Evolutionary conservation across 495 filamentous ascomycete genomes (phyloP), one percentile per base, ranked within the genome.

Genomic region (Delitschia confertaspora): DNA sequence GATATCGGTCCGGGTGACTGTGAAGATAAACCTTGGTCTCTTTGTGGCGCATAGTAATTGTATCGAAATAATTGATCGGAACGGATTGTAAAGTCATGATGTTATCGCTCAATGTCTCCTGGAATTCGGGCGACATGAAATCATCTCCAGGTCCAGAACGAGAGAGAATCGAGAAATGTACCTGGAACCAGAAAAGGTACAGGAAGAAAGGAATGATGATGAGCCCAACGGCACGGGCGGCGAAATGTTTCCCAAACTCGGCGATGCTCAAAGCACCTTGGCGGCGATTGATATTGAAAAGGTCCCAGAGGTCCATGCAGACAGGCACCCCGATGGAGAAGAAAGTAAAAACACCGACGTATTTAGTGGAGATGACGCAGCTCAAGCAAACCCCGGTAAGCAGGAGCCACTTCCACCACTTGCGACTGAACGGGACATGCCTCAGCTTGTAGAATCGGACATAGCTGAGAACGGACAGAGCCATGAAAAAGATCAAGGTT

Each of bases 391-490:
- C 84, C 33, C 91, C 91, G 11, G 91, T 98, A 55, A 96, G 66
- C 37, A 98, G 77, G 23, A 98, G 74, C 91, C 91, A 98, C 64
- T 98, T 98, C 91, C 91, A 98, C 91, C 91, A 98, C 61, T 96
- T 96, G 36, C 87, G 78, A 11, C 79, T 73, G 59, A 98, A 98
- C 3, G 91, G 74, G 41, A 82, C 73, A 56, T 95, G 87, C 38
- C 91, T 77, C 47, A 93, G 67, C 73, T 96, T 99, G 71, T 95
- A 95, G 71, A 99, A 99, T 30, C 86, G 85, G 57, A 99, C 78
- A 65, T 99, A 96, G 69, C 75, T 85, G 36, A 95, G 72, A 33
- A 99, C 68, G 62, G 86, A 93, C 59, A 91, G 76, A 4, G 93
- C 88, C 88, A 99, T 95, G 52, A 86, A 83, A 45, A 95, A 75